Base-by-base conservation (phyloP, 805 yeast genomes). In the Saccharomycopsis fibuligera region DNA sequence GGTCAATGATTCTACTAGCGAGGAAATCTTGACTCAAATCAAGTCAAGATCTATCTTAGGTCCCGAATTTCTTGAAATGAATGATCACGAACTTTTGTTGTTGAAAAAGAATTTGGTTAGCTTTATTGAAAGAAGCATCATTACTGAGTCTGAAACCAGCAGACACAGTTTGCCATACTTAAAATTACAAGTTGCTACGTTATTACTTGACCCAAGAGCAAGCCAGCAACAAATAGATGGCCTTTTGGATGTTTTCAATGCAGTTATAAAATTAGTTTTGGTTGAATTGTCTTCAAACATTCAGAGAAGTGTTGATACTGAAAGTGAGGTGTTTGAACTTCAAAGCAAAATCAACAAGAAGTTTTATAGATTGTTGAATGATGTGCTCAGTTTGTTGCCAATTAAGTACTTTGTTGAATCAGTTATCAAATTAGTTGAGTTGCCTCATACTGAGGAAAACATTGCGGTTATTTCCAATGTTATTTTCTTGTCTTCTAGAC, bases 311-410 rank as follows among this genome's bases (percentile, higher is more conserved):
- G n/a, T 8, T 16, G 39, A 42, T 31, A 44, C 31, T 38, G 33
- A 42, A 22, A 35, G 42, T 25, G 38, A 22, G 16, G 33, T 31
- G 22, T 8, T 35, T 25, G 51, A 41, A 31, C 14, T 50, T 2
- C 14, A 14, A n/a, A 30, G n/a, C 21, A 48, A 49, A 31, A 65
- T 72, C 22, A 65, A 72, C 17, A 62, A 60, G 38, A 69, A 68
- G 30, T 65, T 82, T 46, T 78, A 79, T 60, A 72, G 69, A 24
- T 64, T 86, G 44, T 69, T 91, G 54, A 76, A 79, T 30, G 77
- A 76, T 55, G 67, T 82, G 54, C 67, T 91, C 51, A 79, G 79
- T 50, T 69, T 88, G 53, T 68, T 91, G 46, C 96, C 98, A 27
- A 75, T 89, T 54, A 74, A 74, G 53, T 75, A 79, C 55, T 90